Conservation (phyloP, 192 early-diverging fungal species). For the Backusella psychrophila region DNA sequence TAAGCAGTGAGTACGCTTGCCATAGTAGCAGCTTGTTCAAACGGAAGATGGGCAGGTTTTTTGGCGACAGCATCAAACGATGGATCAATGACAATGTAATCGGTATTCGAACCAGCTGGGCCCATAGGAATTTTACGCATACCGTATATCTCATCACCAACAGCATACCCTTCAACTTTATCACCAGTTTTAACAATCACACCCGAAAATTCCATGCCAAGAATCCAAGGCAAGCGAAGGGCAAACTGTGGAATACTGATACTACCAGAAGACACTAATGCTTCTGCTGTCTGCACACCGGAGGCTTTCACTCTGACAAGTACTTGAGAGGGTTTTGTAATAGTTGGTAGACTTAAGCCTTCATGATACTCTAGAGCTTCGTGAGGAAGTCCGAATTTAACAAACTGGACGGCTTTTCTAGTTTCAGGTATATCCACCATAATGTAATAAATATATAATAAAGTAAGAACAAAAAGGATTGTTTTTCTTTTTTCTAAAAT, state of each 20-base stretch:
- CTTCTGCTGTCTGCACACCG: slow-evolving; percentile 30
- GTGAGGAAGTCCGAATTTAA: slow-evolving; percentile 5
- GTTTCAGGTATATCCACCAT: slow-evolving; percentile 13
- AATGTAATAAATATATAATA: background rate
- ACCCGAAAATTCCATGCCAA: slow-evolving; percentile 26
- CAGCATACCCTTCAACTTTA: slow-evolving; percentile 16
- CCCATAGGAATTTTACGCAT: background rate
- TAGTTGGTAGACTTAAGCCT: background rate
- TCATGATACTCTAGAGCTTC: slow-evolving; percentile 3
- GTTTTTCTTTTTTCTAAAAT: too few species aligned
- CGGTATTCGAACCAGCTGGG: slow-evolving; percentile 18
- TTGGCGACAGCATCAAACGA: background rate
- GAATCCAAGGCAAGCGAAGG: background rate
- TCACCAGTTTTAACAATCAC: slow-evolving; percentile 14
- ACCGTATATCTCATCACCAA: slow-evolving; percentile 32
- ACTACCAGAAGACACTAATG: slow-evolving; percentile 14
- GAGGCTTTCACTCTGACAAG: slow-evolving; percentile 18
- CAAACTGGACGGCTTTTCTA: slow-evolving; percentile 14
- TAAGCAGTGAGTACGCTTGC: slow-evolving; percentile 19
- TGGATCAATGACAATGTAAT: slow-evolving; percentile 18
- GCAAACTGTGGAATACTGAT: background rate
- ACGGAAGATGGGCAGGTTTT: slow-evolving; percentile 19
- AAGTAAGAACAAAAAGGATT: background rate
- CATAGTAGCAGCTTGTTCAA: slow-evolving; percentile 16
- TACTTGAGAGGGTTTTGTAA: slow-evolving; percentile 5